Evolutionary conservation across 768 basidiomycete species (phyloP), one percentile per base, ranked within the genome.

Genomic region (Holtermannia corniformis): DNA sequence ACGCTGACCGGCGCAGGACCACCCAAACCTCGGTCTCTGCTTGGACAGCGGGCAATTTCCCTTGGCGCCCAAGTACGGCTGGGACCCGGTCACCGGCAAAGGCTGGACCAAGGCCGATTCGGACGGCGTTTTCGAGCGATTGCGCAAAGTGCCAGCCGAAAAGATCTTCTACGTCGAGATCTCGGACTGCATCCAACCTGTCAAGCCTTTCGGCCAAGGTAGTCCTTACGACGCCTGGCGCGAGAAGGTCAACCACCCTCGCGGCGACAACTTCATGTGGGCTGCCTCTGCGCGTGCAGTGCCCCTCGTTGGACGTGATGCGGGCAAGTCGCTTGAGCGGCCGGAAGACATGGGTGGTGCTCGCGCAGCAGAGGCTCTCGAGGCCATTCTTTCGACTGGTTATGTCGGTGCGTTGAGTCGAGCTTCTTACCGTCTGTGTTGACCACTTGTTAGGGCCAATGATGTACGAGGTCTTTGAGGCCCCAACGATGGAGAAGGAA

Each of bases 121-220:
- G 24, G 52, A 63, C 12, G 55, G 28, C 40, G 60, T 48, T 47
- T 20, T 61, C 13, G 20, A 37, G 10, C 22, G 58, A 2, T 22
- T 54, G 10, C 5, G 27, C 0, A 16, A 40, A 22, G 43, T 64
- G 5, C 56, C 60, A 1, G 49, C 49, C 2, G 59, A 63, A 3
- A 67, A 67, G 51, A 69, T 69, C 50, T 58, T 52, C 52, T 67
- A 61, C 50, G 51, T 61, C 27, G 51, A 65, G 47, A 50, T 69
- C 25, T 63, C 61, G 2, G 65, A 66, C 16, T 20, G 37, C 19
- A n/a, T 58, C 3, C 14, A 49, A 27, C 56, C 56, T 2, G 46
- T 49, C 16, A 19, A 41, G 4, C 56, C 56, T 1, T 40, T 58
- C 4, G 48, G 51, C 2, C 11, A 58, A 43, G 56, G 56, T 26